Percentiles rank a stretch among this genome's conserved stretches.
These are phyloP conservation scores for Haberlea rhodopensis DNA, from an alignment of 257 asterid genomes.

Conservation along the genomic window DNA sequence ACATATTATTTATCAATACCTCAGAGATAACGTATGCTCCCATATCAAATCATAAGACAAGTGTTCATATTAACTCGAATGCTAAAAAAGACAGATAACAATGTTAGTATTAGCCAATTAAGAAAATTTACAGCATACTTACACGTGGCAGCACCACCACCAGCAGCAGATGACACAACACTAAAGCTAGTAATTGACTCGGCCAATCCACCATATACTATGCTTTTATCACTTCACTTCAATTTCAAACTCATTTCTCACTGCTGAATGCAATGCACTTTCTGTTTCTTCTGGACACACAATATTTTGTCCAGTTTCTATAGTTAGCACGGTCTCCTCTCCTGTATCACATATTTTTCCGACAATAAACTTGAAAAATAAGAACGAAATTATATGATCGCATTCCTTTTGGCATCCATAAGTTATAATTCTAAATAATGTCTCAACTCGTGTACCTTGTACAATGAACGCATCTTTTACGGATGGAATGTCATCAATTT, in stretches of 20 bases:
- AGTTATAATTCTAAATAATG: conserved; percentile 17
- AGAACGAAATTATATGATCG: conserved; percentile 16
- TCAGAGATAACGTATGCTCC: background rate
- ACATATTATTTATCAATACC: background rate
- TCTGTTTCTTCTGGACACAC: conserved; percentile 26
- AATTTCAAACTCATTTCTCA: conserved; percentile 38
- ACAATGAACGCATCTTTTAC: conserved; percentile 28
- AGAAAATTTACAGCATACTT: conserved; percentile 31
- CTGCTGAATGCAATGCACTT: conserved; percentile 27
- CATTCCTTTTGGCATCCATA: conserved; percentile 16
- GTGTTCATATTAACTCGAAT: background rate
- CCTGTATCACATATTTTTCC: conserved; percentile 46
- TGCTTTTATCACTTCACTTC: conserved; percentile 76
- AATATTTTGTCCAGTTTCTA: conserved; percentile 32
- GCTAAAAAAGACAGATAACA: background rate
- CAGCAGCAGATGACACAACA: conserved; percentile 75
- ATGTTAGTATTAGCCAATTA: background rate
- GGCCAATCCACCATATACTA: conserved; percentile 74
- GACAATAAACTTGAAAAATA: conserved; percentile 12
- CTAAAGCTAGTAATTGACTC: conserved; percentile 74
- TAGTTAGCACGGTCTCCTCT: conserved; percentile 49
- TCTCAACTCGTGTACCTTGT: conserved; percentile 33
- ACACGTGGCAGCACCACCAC: conserved; percentile 74
- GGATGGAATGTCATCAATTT: conserved; percentile 27
- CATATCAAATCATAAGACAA: background rate